Evolutionary conservation across 345 rosid genomes (phyloP).

Genomic region (Gossypium herbaceum): DNA sequence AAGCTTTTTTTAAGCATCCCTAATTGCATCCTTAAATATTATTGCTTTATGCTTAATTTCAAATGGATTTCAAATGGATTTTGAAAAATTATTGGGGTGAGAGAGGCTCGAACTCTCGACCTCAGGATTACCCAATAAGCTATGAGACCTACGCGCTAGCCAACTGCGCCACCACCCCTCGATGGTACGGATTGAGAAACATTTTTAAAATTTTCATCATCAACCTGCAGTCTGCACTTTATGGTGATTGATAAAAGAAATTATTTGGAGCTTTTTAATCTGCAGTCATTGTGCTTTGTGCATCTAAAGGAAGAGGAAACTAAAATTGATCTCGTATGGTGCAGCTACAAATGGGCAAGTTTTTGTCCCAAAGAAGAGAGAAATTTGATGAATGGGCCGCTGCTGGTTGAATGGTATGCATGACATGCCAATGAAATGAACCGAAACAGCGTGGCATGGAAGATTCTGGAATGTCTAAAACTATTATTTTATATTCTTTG

Average conservation of each 20-base stretch:
- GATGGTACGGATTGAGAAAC: accelerated
- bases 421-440: background rate
- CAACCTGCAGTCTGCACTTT: background rate
- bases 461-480: background rate
- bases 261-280: background rate
- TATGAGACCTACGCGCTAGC: conserved; percentile 77
- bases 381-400: background rate
- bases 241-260: background rate
- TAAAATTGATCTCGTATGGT: background rate
- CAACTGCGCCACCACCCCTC: conserved; percentile 71
- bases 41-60: no score
- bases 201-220: no score
- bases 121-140: conserved; percentile 60
- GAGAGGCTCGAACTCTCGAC: conserved; percentile 93
- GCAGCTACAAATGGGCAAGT: background rate
- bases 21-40: no score
- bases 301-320: background rate
- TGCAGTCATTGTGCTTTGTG: background rate
- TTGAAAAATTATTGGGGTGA: background rate
- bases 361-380: background rate
- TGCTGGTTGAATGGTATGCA: background rate
- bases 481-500: background rate
- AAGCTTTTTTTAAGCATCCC: no score
- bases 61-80: no score
- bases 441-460: background rate